Evolutionary conservation across 2,329 filamentous ascomycete species (phyloP), one percentile per base, ranked within the genome.

Genomic region (Elsinoe batatas): DNA sequence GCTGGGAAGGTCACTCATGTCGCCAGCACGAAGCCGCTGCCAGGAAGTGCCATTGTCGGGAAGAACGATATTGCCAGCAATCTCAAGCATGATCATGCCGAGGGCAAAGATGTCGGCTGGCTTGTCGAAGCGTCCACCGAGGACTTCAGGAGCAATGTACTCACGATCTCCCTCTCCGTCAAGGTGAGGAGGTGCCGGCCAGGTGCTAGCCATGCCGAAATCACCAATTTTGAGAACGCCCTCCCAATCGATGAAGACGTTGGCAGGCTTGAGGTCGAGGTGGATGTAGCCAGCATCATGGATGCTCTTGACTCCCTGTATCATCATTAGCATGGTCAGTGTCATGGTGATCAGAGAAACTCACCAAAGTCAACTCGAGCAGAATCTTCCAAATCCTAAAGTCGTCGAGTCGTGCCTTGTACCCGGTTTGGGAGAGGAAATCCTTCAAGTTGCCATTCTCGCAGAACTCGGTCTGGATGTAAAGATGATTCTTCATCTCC

Each of bases 321-420:
- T 47, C 3, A 54, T n/a, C 50, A 11, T 54, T 36, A 50, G 18
- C 15, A n/a, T 37, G 18, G 38, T 15, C 18, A 13, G 8, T 30
- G 17, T 58, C 44, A 76, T 22, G 22, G 22, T 22, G 5, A 5
- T 22, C 22, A 22, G 5, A 22, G 3, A 22, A 22, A 22, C 85
- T 72, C 80, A 93, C 89, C 76, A 86, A 75, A 64, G 84, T 80
- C 58, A 95, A 72, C 69, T 98, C 93, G 40, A 95, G 80, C 63
- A 97, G 75, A 57, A 97, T 91, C 74, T 98, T 98, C 89, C 93
- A 98, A 69, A 97, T 96, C 59, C 93, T 82, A 72, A 98, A 98
- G 69, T 97, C 93, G 70, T 98, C 93, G 61, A 98, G 74, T 63
- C 91, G 82, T 46, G 89, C 91, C 67, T 87, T 89, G 59, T 85